Base-by-base conservation (phyloP, 257 asterid genomes). In the Agastache rugosa region DNA sequence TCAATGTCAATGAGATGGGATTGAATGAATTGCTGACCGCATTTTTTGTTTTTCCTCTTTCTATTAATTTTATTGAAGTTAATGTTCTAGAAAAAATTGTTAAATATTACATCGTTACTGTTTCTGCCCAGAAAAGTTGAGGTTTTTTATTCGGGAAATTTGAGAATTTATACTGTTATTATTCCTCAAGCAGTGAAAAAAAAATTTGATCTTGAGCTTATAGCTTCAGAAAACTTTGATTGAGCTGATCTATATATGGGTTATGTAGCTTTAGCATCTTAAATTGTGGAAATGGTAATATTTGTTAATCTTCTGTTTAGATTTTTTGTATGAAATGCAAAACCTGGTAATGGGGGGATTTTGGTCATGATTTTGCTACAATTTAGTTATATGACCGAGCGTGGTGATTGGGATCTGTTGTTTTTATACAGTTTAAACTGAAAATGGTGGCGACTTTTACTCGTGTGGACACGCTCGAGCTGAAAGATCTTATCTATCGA, bases 361-460 rank as follows among this genome's bases (percentile, higher is more conserved):
- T 65, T 54, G 8, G 4, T 63, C 19, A 22, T n/a, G 63, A 41
- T 42, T 72, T 63, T 50, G 63, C 27, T 17, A 39, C 19, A 34
- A n/a, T 59, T 48, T 2, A 56, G 27, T 35, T 22, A 27, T 45
- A 8, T 16, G 62, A 17, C 41, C 37, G 50, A 37, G 50, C 54
- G 8, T 63, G 27, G 45, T 83, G 79, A 83, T 80, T 56, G 60
- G 62, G 82, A 83, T 83, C 84, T 79, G 78, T 77, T 72, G 73
- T 58, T 81, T 72, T 75, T 76, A 6, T 79, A 77, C 67, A 76
- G 82, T 65, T 74, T 34, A 39, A 78, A 37, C 47, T 48, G 51
- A 83, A 82, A 80, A 95, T 95, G 98, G 89, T 83, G 89, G 85
- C 85, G 31, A 75, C 79, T 56, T 88, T 70, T 71, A 77, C 90